A percentile compares a stretch with the other conserved stretches of the same genome.
These are phyloP conservation scores for Psophocarpus tetragonolobus DNA, from an alignment of 306 rosid genomes.

Conservation along the genomic window DNA sequence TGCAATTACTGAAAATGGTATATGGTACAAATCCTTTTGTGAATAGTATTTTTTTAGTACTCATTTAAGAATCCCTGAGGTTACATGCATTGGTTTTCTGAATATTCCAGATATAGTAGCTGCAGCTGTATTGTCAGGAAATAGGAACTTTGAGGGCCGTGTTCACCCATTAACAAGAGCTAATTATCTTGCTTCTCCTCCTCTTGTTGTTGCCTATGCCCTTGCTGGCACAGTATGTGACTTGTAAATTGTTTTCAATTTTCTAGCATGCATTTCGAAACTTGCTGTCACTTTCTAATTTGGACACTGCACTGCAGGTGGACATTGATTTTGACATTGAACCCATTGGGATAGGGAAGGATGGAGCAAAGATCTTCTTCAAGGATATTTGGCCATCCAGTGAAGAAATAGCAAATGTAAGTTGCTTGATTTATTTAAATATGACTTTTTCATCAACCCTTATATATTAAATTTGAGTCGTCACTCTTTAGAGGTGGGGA, in stretches of 20 bases:
- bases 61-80: slow-evolving; percentile 5
- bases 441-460: slow-evolving; percentile 17
- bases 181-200: slow-evolving; percentile 98
- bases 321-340: slow-evolving; percentile 81
- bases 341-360: slow-evolving; percentile 80
- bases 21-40: slow-evolving; percentile 46
- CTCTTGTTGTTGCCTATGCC: slow-evolving; percentile 97
- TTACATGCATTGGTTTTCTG: slow-evolving; percentile 32
- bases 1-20: slow-evolving; percentile 87
- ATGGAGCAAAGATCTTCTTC: slow-evolving; percentile 71
- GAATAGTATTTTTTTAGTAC: slow-evolving; percentile 20
- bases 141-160: slow-evolving; percentile 96
- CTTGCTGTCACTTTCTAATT: slow-evolving; percentile 34
- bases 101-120: slow-evolving; percentile 77
- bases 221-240: slow-evolving; percentile 91
- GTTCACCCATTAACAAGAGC: slow-evolving; percentile 97
- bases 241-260: slow-evolving; percentile 28
- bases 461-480: background rate
- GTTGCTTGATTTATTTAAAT: slow-evolving; percentile 30
- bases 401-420: slow-evolving; percentile 83
- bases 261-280: slow-evolving; percentile 8
- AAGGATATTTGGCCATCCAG: slow-evolving; percentile 91
- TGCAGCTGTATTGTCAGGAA: slow-evolving; percentile 96
- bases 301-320: slow-evolving; percentile 60
- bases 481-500: background rate